Conservation (phyloP, 305 asterid genomes). For the Lippia alba region DNA sequence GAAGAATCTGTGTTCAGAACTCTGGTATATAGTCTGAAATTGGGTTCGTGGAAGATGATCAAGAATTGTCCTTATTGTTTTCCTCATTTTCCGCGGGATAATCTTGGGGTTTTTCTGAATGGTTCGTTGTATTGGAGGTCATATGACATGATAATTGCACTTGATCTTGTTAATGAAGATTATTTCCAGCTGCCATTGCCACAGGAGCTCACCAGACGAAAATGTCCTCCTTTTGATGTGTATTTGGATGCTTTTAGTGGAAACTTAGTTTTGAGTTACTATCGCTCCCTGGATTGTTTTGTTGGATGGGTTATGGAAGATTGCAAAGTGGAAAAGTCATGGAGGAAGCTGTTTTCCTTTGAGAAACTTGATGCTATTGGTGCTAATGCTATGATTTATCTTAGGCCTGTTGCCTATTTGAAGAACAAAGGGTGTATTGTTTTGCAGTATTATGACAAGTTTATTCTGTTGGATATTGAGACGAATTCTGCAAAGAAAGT, state of each 20-base stretch:
- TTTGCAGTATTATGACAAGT: background rate
- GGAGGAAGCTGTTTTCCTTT: conserved; percentile 28
- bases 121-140: conserved; percentile 31
- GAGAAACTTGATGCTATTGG: background rate
- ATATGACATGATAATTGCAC: background rate
- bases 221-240: background rate
- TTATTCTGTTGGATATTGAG: conserved; percentile 20
- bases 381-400: background rate
- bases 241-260: conserved; percentile 28
- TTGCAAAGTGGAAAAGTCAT: conserved; percentile 1
- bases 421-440: conserved; percentile 28
- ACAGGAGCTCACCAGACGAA: background rate
- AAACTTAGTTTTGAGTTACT: conserved; percentile 16
- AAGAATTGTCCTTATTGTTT: background rate
- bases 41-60: conserved; percentile 10
- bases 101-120: conserved; percentile 7
- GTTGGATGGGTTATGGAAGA: conserved; percentile 31
- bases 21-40: conserved; percentile 30
- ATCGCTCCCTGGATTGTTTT: background rate
- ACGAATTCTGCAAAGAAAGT: conserved; percentile 10
- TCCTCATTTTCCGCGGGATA: background rate
- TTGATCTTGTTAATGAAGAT: conserved; percentile 30
- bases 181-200: conserved; percentile 26
- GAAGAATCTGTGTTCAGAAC: background rate
- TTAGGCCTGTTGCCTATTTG: conserved; percentile 30